These are phyloP conservation scores for Colletotrichum sp. DNA, from an alignment of 2,329 filamentous ascomycete species.

Conservation along the genomic window DNA sequence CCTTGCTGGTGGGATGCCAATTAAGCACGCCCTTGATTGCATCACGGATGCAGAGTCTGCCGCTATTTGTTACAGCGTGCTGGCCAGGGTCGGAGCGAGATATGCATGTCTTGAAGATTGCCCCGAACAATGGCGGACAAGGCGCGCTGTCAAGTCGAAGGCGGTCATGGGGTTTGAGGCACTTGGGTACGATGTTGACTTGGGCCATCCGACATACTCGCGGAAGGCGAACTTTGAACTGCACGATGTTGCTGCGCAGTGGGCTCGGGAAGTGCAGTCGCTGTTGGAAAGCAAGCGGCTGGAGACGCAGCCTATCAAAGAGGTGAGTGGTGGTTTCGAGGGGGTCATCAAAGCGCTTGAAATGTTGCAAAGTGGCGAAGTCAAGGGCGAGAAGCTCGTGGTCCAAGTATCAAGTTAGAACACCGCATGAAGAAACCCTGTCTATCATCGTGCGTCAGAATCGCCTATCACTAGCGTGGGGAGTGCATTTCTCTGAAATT, in stretches of 20 bases:
- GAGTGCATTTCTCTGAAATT: neutral
- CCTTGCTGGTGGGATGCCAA: neutral
- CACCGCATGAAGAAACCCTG: neutral
- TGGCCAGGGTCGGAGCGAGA: constrained; percentile 31
- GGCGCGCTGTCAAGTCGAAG: constrained; percentile 26
- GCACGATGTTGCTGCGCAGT: neutral
- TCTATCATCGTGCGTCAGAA: neutral
- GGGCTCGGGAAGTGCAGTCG: constrained; percentile 16
- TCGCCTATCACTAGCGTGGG: neutral
- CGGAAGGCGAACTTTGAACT: neutral
- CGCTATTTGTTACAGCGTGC: constrained; percentile 27
- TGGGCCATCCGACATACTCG: neutral
- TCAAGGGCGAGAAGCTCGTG: neutral
- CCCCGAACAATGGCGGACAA: constrained; percentile 25
- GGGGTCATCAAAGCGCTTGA: neutral
- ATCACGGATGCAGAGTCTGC: neutral
- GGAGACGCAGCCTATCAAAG: neutral
- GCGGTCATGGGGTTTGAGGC: constrained; percentile 26
- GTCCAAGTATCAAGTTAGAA: neutral
- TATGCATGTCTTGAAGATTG: constrained; percentile 35
- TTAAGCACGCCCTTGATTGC: neutral
- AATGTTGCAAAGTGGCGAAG: neutral
- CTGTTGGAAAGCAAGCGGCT: constrained; percentile 2
- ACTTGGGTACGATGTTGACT: neutral
- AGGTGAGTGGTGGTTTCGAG: neutral